Evolutionary conservation across 352 stramenopile species (phyloP).

Genomic region (Phytophthora sp.): DNA sequence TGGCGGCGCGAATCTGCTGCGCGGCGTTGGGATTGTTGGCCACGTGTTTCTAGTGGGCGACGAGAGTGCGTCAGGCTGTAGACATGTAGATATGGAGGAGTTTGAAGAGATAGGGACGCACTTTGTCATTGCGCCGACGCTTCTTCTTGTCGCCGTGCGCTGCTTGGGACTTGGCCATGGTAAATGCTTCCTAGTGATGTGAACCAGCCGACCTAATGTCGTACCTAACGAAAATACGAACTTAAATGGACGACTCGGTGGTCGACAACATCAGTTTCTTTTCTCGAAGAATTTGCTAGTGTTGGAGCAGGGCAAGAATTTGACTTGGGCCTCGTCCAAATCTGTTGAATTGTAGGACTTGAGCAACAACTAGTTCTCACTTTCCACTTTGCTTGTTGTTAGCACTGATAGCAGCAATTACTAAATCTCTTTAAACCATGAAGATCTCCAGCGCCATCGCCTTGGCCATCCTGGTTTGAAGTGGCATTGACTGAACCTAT

Average conservation of each 20-base stretch:
- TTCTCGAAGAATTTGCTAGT: too few relatives aligned
- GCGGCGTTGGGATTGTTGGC: slow-evolving; percentile 11
- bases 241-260: slow-evolving; percentile 15
- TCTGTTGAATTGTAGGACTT: too few relatives aligned
- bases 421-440: too few relatives aligned
- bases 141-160: slow-evolving; percentile 35
- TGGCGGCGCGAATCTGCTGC: slow-evolving; percentile 44
- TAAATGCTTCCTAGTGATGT: slow-evolving; percentile 6
- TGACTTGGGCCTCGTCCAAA: too few relatives aligned
- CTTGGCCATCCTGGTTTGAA: too few relatives aligned
- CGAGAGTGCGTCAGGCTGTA: background rate
- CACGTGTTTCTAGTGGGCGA: slow-evolving; percentile 29
- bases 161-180: slow-evolving; percentile 28
- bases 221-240: slow-evolving; percentile 13
- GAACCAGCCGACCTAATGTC: slow-evolving; percentile 20
- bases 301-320: too few relatives aligned
- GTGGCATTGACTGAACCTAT: too few relatives aligned
- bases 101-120: slow-evolving; percentile 10
- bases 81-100: background rate
- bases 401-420: too few relatives aligned
- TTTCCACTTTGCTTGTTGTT: too few relatives aligned
- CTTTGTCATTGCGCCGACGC: slow-evolving; percentile 36
- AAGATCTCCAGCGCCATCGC: too few relatives aligned
- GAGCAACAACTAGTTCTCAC: too few relatives aligned
- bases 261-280: too few relatives aligned